Percentiles rank a stretch among this genome's conserved stretches.
phyloP scores from a whole-genome alignment of 805 yeast genomes.

The Myxozyma neglecta region DNA sequence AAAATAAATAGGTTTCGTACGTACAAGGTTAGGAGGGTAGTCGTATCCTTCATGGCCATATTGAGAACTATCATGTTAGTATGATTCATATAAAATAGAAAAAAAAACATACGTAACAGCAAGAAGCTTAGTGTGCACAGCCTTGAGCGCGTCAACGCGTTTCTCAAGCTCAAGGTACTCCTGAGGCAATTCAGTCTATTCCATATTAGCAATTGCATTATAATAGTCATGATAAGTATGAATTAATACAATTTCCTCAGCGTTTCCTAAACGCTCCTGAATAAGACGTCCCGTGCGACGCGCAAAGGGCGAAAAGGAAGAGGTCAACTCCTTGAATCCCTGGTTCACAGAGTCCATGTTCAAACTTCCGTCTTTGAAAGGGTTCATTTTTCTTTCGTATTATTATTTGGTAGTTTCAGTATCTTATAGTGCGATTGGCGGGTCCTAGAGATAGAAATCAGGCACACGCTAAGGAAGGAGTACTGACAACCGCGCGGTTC shows the following conservation, averaged over 20 bases:
- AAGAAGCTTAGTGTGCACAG: conserved; percentile 59
- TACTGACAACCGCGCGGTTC: no score
- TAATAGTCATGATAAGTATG: not conserved
- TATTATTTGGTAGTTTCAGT: not conserved
- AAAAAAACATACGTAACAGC: conserved; percentile 47
- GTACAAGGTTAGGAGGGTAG: conserved; percentile 65
- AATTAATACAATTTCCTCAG: conserved; percentile 58
- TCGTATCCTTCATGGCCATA: conserved; percentile 80
- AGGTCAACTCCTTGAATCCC: conserved; percentile 42
- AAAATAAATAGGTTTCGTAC: not conserved
- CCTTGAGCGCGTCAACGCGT: conserved; percentile 69
- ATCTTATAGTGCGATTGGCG: not conserved
- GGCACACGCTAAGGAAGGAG: no score
- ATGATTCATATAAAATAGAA: conserved; percentile 35
- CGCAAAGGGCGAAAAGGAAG: conserved; percentile 67
- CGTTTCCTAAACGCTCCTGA: conserved; percentile 77
- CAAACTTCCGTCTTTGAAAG: conserved; percentile 15
- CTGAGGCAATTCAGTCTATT: conserved; percentile 70
- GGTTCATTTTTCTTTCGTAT: conserved; percentile 16
- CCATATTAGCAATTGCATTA: not conserved
- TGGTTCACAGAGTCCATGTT: conserved; percentile 41
- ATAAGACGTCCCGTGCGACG: conserved; percentile 76
- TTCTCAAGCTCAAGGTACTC: conserved; percentile 75
- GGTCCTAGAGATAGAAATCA: no score
- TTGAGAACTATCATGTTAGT: conserved; percentile 44